phyloP scores from a whole-genome alignment of 75 land plant species.

The Pseudotsuga menziesii region DNA sequence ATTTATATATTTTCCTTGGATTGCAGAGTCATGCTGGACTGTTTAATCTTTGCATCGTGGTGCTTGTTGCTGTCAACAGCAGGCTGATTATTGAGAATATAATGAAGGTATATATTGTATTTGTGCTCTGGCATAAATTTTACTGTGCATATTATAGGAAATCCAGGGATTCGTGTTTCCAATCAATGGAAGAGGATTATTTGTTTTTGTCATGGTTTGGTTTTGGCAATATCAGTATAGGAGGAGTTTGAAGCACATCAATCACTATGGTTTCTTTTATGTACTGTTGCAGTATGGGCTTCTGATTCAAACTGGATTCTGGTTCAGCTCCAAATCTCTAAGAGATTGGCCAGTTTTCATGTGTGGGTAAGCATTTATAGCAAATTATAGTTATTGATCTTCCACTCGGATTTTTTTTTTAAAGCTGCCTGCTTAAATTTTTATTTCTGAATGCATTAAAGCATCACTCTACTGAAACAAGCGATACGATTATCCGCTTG shows the following conservation, averaged over 20 bases:
- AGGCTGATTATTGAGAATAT: slow-evolving; percentile 91
- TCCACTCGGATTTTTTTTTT: slow-evolving; percentile 9
- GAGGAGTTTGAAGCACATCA: background rate
- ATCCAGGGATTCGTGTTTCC: no score
- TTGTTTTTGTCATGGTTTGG: background rate
- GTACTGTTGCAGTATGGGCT: slow-evolving; percentile 72
- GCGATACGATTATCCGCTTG: no score
- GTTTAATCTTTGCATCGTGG: slow-evolving; percentile 85
- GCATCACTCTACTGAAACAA: no score
- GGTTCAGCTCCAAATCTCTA: slow-evolving; percentile 77
- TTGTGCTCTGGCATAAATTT: background rate
- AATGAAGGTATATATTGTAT: slow-evolving; percentile 66
- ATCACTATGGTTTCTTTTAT: background rate
- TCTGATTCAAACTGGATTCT: slow-evolving; percentile 77
- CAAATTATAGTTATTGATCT: slow-evolving; percentile 6
- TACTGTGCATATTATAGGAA: background rate
- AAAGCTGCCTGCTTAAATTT: slow-evolving; percentile 17
- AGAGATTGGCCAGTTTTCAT: slow-evolving; percentile 94
- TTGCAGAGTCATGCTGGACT: slow-evolving; percentile 96
- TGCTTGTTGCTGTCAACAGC: slow-evolving; percentile 88
- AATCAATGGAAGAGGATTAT: background rate
- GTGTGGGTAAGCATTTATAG: slow-evolving; percentile 69
- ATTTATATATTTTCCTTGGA: background rate
- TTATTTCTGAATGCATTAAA: no score
- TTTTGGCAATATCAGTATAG: background rate